Percentiles rank a stretch among this genome's conserved stretches.
Conservation (phyloP, 441 rosid genomes). For the Erodium trifolium region DNA sequence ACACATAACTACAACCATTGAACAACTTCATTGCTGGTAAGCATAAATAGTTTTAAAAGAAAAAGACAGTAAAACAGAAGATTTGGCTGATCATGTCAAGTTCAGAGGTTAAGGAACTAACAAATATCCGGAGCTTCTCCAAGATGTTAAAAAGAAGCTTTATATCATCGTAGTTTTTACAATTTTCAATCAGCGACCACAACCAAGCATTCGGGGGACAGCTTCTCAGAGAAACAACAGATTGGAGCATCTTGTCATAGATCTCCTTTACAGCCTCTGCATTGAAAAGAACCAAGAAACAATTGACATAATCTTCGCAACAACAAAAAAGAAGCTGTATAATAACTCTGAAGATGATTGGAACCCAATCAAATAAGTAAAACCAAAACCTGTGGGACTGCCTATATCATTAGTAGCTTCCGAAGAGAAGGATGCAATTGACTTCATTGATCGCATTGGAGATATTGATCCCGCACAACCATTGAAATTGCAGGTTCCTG, state of each 20-base stretch:
- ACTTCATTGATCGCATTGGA: slow-evolving; percentile 20
- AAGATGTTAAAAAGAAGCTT: slow-evolving; percentile 52
- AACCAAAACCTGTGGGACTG: slow-evolving; percentile 48
- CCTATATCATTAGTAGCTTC: slow-evolving; percentile 28
- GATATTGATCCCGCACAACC: slow-evolving; percentile 10
- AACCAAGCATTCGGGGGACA: slow-evolving; percentile 80
- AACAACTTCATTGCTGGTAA: background rate
- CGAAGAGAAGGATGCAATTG: slow-evolving; percentile 34
- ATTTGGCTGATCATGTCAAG: background rate
- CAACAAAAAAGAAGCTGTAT: background rate
- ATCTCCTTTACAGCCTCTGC: slow-evolving; percentile 72
- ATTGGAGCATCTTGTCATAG: slow-evolving; percentile 50
- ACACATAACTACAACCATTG: slow-evolving; percentile 5
- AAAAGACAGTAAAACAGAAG: background rate
- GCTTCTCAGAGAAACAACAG: slow-evolving; percentile 47
- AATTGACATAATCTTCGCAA: slow-evolving; percentile 6
- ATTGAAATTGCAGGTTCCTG: slow-evolving; percentile 14
- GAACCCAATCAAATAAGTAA: background rate
- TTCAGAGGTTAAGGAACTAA: slow-evolving; percentile 30
- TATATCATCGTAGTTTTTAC: slow-evolving; percentile 52
- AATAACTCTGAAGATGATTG: background rate
- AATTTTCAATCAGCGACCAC: slow-evolving; percentile 72
- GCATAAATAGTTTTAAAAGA: background rate
- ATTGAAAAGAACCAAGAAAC: slow-evolving; percentile 18
- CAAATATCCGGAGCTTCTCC: slow-evolving; percentile 65